A percentile compares a stretch with the other conserved stretches of the same genome.
Conservation (phyloP, 768 basidiomycete species). For the Pilatotrama ljubarskyi region DNA sequence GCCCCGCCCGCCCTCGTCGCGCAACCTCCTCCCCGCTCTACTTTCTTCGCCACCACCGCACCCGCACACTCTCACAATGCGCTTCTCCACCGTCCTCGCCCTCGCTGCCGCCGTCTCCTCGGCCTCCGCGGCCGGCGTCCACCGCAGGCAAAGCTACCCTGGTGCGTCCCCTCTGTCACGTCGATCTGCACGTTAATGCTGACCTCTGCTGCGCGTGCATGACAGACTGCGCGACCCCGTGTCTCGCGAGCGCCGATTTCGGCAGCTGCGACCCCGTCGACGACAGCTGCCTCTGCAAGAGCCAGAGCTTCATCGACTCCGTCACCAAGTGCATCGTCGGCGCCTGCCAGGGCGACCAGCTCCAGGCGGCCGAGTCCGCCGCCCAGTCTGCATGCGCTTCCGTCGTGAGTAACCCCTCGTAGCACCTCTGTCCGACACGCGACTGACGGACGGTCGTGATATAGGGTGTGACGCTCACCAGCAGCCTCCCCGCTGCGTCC, state of each 20-base stretch:
- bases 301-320: constrained; percentile 27
- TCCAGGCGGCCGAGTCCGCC: constrained; percentile 25
- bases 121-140: constrained; percentile 19
- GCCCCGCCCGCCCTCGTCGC: constrained; percentile 17
- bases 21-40: not conserved
- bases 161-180: constrained; percentile 3
- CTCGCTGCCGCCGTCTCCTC: constrained; percentile 39
- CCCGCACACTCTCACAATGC: constrained; percentile 44
- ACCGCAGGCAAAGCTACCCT: constrained; percentile 17
- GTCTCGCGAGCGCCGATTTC: constrained; percentile 45
- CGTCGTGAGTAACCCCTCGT: constrained; percentile 26
- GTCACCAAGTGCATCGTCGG: constrained; percentile 32
- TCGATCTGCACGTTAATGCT: not conserved
- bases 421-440: not conserved
- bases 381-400: constrained; percentile 28
- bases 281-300: constrained; percentile 47
- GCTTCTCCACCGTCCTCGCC: constrained; percentile 44
- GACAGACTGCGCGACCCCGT: constrained; percentile 53
- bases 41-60: not conserved
- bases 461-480: constrained; percentile 55
- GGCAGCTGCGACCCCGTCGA: constrained; percentile 51
- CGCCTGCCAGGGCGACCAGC: constrained; percentile 28
- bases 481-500: constrained; percentile 30
- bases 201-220: not conserved
- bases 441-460: not conserved